Base-by-base conservation (phyloP, 345 rosid genomes). In the Geranium brycei region DNA sequence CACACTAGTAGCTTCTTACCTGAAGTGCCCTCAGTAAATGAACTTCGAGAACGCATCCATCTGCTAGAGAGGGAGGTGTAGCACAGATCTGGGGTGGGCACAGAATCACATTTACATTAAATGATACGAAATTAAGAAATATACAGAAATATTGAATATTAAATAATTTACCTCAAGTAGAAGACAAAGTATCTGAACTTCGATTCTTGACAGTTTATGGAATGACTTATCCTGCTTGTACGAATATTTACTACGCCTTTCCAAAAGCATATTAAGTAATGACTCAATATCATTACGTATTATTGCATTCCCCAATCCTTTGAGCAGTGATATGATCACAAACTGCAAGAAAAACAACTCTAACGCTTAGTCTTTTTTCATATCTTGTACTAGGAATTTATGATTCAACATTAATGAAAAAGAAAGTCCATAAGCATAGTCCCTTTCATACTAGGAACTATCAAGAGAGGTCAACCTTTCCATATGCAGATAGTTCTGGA, bases 151-250 rank as follows among this genome's bases (percentile, higher is more conserved):
- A 47, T 31, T 62, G 28, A 72, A 63, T 62, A 60, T 35, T n/a
- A 23, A 61, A 40, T 17, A 56, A 56, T 61, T 80, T 72, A 93
- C 96, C 88, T 90, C 96, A 82, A 93, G 74, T 72, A 93, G 78
- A 79, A 86, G 76, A 79, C 96, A 90, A 64, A 93, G 68, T 63
- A 86, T 81, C 71, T 80, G 70, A 67, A 85, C 77, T 73, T 88
- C 99, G 51, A 59, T 66, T 69, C 75, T 74, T 58, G 89, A 83
- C 68, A 93, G 64, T 70, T 81, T 77, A 70, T 66, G 71, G 70
- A 67, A 76, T 32, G 84, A 77, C 69, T 72, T 71, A 30, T 77
- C 81, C 67, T 18, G 67, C 69, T 78, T 78, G 41, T 75, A 65
- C 72, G 66, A 68, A 72, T 67, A 74, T 70, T 71, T 86, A 51